Conservation (phyloP, 495 filamentous ascomycete species). For the Hypomontagnella submonticulosa region DNA sequence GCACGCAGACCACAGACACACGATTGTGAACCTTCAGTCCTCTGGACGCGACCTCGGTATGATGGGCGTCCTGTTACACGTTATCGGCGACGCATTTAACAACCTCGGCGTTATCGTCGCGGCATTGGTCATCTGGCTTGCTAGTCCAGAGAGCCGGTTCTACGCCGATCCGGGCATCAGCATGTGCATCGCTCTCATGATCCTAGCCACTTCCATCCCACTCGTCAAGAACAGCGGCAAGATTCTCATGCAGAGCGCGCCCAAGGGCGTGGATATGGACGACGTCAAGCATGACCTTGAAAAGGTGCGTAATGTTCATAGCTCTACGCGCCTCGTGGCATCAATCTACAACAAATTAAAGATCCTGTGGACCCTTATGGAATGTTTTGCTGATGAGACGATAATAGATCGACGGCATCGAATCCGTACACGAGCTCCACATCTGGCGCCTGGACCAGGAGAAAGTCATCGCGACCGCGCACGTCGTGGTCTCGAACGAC, state of each 20-base stretch:
- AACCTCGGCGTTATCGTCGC: slow-evolving; percentile 92
- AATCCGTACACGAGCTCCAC: slow-evolving; percentile 89
- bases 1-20: slow-evolving; percentile 70
- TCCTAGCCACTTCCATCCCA: slow-evolving; percentile 84
- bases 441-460: slow-evolving; percentile 93
- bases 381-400: neutral
- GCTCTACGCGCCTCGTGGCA: no score
- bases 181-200: slow-evolving; percentile 86
- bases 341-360: no score
- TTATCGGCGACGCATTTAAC: slow-evolving; percentile 89
- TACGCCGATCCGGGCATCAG: slow-evolving; percentile 90
- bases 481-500: slow-evolving; percentile 77
- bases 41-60: slow-evolving; percentile 80
- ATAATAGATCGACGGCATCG: slow-evolving; percentile 74
- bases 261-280: slow-evolving; percentile 77
- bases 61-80: slow-evolving; percentile 90
- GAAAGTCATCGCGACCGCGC: slow-evolving; percentile 87
- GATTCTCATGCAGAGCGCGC: slow-evolving; percentile 90
- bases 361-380: neutral
- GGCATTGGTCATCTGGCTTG: slow-evolving; percentile 85
- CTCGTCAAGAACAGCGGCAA: slow-evolving; percentile 88
- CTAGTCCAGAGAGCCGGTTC: slow-evolving; percentile 59
- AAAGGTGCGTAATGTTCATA: slow-evolving; percentile 56
- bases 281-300: slow-evolving; percentile 91
- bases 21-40: slow-evolving; percentile 38